Evolutionary conservation across 2,329 filamentous ascomycete genomes (phyloP).

Genomic region (Massarina eburnea): DNA sequence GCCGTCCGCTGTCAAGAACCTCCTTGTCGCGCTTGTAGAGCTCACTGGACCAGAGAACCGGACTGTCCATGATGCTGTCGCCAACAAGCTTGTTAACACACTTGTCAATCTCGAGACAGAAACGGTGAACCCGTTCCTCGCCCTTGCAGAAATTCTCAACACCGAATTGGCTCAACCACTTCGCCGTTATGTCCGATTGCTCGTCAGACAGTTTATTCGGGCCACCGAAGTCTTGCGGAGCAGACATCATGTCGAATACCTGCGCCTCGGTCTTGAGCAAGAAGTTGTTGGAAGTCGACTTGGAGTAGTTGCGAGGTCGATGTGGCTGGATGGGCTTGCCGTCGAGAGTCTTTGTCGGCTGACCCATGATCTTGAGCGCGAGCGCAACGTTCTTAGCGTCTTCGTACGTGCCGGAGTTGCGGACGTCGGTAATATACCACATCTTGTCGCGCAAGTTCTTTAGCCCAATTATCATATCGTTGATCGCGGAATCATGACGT

Average conservation of each 20-base stretch:
- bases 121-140: slow-evolving; percentile 91
- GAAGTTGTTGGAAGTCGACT: slow-evolving; percentile 57
- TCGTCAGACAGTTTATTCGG: slow-evolving; percentile 96
- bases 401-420: slow-evolving; percentile 85
- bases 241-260: slow-evolving; percentile 83
- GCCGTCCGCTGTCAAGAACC: slow-evolving; percentile 55
- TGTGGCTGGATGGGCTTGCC: slow-evolving; percentile 43
- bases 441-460: slow-evolving; percentile 88
- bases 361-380: slow-evolving; percentile 88
- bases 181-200: slow-evolving; percentile 79
- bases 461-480: slow-evolving; percentile 72
- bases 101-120: slow-evolving; percentile 85
- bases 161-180: slow-evolving; percentile 78
- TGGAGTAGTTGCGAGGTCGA: slow-evolving; percentile 47
- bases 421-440: slow-evolving; percentile 96
- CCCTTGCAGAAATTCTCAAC: slow-evolving; percentile 94
- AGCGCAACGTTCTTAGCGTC: slow-evolving; percentile 83
- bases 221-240: slow-evolving; percentile 78
- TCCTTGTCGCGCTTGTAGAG: slow-evolving; percentile 78
- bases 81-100: slow-evolving; percentile 85
- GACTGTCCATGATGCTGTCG: slow-evolving; percentile 79
- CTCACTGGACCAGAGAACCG: slow-evolving; percentile 89
- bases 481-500: slow-evolving; percentile 71
- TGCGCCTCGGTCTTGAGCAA: slow-evolving; percentile 81
- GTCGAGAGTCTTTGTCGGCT: slow-evolving; percentile 48